Evolutionary conservation across 2,329 filamentous ascomycete genomes (phyloP), one percentile per base, ranked within the genome.

Genomic region (Phaeophleospora eucalypticola): DNA sequence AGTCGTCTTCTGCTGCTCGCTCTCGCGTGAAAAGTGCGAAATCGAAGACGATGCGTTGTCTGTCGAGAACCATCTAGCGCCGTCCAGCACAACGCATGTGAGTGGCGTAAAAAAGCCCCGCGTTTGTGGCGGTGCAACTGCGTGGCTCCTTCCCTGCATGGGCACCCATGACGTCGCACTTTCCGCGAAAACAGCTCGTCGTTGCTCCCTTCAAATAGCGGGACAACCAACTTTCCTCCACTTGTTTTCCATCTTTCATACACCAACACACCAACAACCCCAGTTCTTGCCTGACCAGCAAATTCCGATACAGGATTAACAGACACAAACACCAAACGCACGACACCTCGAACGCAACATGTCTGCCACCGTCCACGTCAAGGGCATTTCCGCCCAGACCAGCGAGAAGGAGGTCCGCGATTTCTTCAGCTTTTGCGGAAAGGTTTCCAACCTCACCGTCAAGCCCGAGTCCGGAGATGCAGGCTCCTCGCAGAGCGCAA

Each of bases 371-470:
- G 88, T 96, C 56, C 75, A 90, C 73, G 90, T 97, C 63, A 86
- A 87, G 73, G 90, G 93, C 75, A 95, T 98, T 72, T 83, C 87
- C 59, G 68, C 76, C 38, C 73, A 84, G 67, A 96, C 91, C 47
- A 82, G 80, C 58, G 89, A 98, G 71, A 85, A 90, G 73, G 89
- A 97, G 72, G 83, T 98, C 62, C 83, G 82, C 65, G 90, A 95
- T 67, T 98, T 98, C 79, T 98, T 98, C 78, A 93, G 86, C 76
- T 97, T 97, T 71, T 84, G 81, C 67, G 93, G 93, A 69, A 97
- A 96, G 78, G 95, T 98, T 69, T 83, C 82, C 58, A 79, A 80
- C 60, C 79, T 98, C 68, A 83, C 88, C 49, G 80, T 96, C 63
- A 87, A 82, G 20, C 71, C 83, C 41, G 75, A 69, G 33, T 75